Percentiles rank a stretch among this genome's conserved stretches.
Conservation (phyloP, 768 basidiomycete species). For the Chalciporus pseudorubinellus region DNA sequence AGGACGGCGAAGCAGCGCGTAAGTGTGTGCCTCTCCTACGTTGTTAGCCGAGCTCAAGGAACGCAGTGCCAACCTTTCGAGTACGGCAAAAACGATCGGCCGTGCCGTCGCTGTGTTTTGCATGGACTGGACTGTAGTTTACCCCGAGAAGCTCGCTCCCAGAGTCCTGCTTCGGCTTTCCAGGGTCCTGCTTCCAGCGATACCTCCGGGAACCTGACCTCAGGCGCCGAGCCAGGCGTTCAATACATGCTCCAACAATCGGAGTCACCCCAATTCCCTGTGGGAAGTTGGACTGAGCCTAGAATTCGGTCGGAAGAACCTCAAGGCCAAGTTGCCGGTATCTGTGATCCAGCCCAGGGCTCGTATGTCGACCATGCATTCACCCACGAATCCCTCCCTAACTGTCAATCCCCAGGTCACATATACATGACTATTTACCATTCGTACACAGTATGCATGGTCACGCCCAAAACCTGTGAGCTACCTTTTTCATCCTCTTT, state of each 20-base stretch:
- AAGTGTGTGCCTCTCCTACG: conserved; percentile 2
- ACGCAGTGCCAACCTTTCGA: conserved; percentile 18
- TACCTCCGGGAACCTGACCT: conserved; percentile 6
- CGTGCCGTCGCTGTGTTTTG: conserved; percentile 23
- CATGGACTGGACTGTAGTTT: conserved; percentile 14
- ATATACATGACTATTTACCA: background rate
- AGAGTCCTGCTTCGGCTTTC: conserved; percentile 18
- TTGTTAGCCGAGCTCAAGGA: conserved; percentile 2
- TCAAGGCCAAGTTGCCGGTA: conserved; percentile 4
- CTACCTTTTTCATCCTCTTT: background rate
- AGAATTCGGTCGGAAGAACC: conserved; percentile 1
- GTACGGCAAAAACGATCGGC: conserved; percentile 14
- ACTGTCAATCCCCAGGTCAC: conserved; percentile 4
- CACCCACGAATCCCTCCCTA: background rate
- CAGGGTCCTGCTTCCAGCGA: conserved; percentile 12
- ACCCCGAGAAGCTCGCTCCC: conserved; percentile 14
- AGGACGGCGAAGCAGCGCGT: conserved; percentile 20
- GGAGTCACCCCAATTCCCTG: background rate
- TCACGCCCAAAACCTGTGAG: conserved; percentile 19
- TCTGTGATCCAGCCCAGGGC: background rate
- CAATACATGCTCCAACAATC: conserved; percentile 8
- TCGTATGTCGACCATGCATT: conserved; percentile 9
- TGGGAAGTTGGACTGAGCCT: conserved; percentile 3
- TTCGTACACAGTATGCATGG: background rate
- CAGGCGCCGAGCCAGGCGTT: background rate